Conservation (phyloP, 257 asterid species). For the Penstemon barbatus region DNA sequence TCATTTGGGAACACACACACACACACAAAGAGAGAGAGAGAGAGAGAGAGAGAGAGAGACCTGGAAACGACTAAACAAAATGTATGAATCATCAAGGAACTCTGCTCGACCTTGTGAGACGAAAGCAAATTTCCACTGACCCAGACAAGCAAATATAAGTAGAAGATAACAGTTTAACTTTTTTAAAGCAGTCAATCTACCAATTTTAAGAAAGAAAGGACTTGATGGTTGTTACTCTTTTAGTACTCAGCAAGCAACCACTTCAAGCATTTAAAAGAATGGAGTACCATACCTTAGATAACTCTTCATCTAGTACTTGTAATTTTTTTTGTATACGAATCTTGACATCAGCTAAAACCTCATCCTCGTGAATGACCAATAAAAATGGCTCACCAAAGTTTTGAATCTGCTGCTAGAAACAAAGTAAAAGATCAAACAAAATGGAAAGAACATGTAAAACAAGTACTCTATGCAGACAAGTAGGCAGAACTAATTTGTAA, state of each 20-base stretch:
- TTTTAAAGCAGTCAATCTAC: not conserved
- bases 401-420: constrained; percentile 45
- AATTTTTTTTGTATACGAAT: constrained; percentile 53
- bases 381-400: constrained; percentile 64
- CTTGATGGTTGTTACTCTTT: not conserved
- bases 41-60: constrained; percentile 30
- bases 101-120: constrained; percentile 48
- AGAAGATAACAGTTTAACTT: constrained; percentile 1
- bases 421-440: constrained; percentile 19
- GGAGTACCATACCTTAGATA: constrained; percentile 38
- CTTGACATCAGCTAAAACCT: constrained; percentile 48
- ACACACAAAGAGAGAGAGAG: not conserved
- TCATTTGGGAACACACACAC: not conserved
- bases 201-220: not conserved
- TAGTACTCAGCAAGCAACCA: not conserved
- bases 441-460: not conserved
- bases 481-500: no score
- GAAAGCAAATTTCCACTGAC: constrained; percentile 67
- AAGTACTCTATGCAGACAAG: not conserved
- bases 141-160: constrained; percentile 22
- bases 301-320: constrained; percentile 56
- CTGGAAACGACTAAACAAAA: constrained; percentile 54
- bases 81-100: constrained; percentile 56
- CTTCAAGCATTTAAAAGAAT: not conserved
- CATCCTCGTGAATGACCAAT: constrained; percentile 51